Percentiles rank a stretch among this genome's conserved stretches.
Evolutionary conservation across 176 grass and related monocot genomes (phyloP).

Genomic region (Tillandsia leiboldiana): DNA sequence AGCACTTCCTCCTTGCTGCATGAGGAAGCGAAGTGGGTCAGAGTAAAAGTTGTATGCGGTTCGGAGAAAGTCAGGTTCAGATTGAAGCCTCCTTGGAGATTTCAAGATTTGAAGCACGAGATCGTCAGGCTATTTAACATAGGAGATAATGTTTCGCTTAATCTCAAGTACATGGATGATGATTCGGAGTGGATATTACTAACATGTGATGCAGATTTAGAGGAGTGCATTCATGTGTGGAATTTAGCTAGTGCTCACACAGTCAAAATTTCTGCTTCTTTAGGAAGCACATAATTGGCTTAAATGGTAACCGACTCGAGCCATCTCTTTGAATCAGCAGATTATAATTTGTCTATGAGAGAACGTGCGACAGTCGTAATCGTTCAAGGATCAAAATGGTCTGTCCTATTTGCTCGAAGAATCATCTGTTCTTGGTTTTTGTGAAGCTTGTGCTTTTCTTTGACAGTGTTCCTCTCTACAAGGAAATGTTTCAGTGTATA

Average conservation of each 20-base stretch:
- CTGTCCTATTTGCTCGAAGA: too few relatives aligned
- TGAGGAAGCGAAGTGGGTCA: slow-evolving; percentile 38
- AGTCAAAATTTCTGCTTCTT: slow-evolving; percentile 67
- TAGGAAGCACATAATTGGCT: too few relatives aligned
- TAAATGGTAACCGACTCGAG: too few relatives aligned
- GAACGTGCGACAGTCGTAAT: too few relatives aligned
- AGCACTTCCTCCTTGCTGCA: slow-evolving; percentile 19
- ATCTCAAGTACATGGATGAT: slow-evolving; percentile 88
- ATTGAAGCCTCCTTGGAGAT: slow-evolving; percentile 46
- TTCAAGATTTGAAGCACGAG: slow-evolving; percentile 70
- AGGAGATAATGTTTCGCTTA: slow-evolving; percentile 34
- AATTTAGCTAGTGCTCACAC: slow-evolving; percentile 54
- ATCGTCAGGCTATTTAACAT: slow-evolving; percentile 65
- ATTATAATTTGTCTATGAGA: too few relatives aligned
- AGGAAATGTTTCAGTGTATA: too few relatives aligned
- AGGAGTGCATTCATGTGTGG: slow-evolving; percentile 79
- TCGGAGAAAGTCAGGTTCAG: slow-evolving; percentile 71
- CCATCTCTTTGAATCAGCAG: too few relatives aligned
- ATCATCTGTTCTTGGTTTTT: too few relatives aligned
- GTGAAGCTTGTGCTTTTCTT: too few relatives aligned
- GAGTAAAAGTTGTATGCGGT: slow-evolving; percentile 72
- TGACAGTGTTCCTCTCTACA: too few relatives aligned
- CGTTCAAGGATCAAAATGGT: too few relatives aligned
- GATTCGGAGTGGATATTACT: slow-evolving; percentile 91
- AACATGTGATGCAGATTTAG: slow-evolving; percentile 90